Evolutionary conservation across 2,329 filamentous ascomycete genomes (phyloP).

Genomic region (Tolypocladium endophyticum): DNA sequence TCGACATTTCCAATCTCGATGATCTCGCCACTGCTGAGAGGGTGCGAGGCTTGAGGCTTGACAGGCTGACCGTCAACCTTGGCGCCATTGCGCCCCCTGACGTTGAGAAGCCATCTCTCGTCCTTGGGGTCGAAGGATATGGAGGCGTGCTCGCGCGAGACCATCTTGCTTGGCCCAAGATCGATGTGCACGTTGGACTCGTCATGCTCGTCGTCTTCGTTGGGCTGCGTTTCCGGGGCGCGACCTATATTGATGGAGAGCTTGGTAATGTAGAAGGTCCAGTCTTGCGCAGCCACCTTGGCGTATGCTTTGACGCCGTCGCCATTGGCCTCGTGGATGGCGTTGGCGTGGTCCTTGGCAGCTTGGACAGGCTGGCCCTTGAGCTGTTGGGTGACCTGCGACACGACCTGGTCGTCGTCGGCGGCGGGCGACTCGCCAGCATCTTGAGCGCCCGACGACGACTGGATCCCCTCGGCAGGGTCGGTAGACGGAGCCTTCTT

Average conservation of each 20-base stretch:
- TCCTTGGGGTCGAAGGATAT: slow-evolving; percentile 61
- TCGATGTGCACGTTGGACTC: slow-evolving; percentile 68
- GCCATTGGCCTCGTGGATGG: slow-evolving; percentile 49
- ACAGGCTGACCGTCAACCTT: slow-evolving; percentile 68
- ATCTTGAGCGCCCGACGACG: slow-evolving; percentile 18
- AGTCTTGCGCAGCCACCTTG: slow-evolving; percentile 71
- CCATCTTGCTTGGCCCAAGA: slow-evolving; percentile 71
- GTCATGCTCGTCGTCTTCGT: slow-evolving; percentile 30
- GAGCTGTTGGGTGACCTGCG: slow-evolving; percentile 43
- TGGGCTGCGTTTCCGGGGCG: slow-evolving; percentile 39
- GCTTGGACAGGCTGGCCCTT: slow-evolving; percentile 43
- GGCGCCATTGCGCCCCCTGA: slow-evolving; percentile 86
- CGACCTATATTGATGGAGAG: slow-evolving; percentile 69
- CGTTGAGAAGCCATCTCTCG: slow-evolving; percentile 71
- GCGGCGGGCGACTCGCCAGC: slow-evolving; percentile 26
- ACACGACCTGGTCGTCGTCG: slow-evolving; percentile 46
- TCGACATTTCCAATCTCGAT: slow-evolving; percentile 87
- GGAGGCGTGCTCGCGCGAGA: slow-evolving; percentile 66
- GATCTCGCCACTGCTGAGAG: slow-evolving; percentile 76
- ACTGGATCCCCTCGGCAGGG: slow-evolving; percentile 4
- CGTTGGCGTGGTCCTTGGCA: slow-evolving; percentile 51
- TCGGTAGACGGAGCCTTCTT: slow-evolving; percentile 34
- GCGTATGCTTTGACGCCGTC: slow-evolving; percentile 65
- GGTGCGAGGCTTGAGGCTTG: slow-evolving; percentile 53
- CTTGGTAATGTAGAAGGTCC: slow-evolving; percentile 75